phyloP scores from a whole-genome alignment of 345 rosid species.

The Hibiscus mutabilis region DNA sequence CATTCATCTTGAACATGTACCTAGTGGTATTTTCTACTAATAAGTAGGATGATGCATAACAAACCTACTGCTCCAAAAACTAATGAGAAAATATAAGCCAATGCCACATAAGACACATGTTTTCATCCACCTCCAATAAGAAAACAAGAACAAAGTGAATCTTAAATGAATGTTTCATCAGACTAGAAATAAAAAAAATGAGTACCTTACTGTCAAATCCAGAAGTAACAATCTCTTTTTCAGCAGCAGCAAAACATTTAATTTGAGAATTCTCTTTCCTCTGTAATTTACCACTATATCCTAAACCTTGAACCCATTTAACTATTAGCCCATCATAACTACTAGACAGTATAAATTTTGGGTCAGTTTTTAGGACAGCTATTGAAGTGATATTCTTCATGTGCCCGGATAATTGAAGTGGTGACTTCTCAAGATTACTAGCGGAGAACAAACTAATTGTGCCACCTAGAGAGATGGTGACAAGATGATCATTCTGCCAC shows the following conservation, averaged over 20 bases:
- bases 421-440: slow-evolving; percentile 65
- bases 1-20: neutral
- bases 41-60: neutral
- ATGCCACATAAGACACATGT: neutral
- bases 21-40: neutral
- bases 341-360: slow-evolving; percentile 58
- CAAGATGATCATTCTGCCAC: slow-evolving; percentile 84
- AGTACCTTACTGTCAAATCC: slow-evolving; percentile 87
- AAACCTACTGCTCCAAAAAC: neutral
- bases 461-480: slow-evolving; percentile 90
- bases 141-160: neutral
- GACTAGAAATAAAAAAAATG: neutral
- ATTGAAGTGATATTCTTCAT: slow-evolving; percentile 78
- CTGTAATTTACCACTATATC: slow-evolving; percentile 67
- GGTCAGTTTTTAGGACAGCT: slow-evolving; percentile 51
- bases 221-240: slow-evolving; percentile 74
- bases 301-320: slow-evolving; percentile 85
- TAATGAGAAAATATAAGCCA: neutral
- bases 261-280: slow-evolving; percentile 76
- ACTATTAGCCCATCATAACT: slow-evolving; percentile 90
- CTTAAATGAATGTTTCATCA: neutral
- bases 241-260: slow-evolving; percentile 77
- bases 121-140: neutral
- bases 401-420: slow-evolving; percentile 70
- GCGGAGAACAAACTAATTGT: slow-evolving; percentile 69